A percentile compares a stretch with the other conserved stretches of the same genome.
These are phyloP conservation scores for Teratosphaeria zuluensis DNA, from an alignment of 2,329 filamentous ascomycete species.

Conservation along the genomic window DNA sequence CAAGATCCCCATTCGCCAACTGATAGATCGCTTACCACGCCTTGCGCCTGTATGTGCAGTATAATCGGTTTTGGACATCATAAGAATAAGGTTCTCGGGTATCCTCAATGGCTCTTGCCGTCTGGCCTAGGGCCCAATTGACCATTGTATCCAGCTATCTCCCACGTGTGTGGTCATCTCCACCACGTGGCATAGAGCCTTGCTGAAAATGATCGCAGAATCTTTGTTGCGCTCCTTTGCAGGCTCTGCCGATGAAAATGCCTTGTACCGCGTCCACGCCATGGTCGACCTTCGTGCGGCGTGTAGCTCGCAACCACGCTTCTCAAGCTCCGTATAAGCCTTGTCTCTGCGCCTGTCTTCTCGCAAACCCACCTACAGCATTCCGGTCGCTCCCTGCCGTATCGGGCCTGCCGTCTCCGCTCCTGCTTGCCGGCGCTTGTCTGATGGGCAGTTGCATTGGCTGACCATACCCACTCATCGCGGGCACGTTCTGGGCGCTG, in stretches of 20 bases:
- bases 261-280: not conserved
- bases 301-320: not conserved
- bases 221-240: not conserved
- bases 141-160: too few species aligned
- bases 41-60: not conserved
- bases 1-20: not conserved
- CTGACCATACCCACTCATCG: slow-evolving; percentile 14
- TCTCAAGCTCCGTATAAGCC: not conserved
- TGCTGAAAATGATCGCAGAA: not conserved
- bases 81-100: not conserved
- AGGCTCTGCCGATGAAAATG: not conserved
- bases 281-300: not conserved
- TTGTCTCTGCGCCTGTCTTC: not conserved
- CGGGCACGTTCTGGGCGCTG: slow-evolving; percentile 26
- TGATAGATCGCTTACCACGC: not conserved
- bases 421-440: slow-evolving; percentile 25
- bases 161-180: too few species aligned
- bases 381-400: slow-evolving; percentile 19
- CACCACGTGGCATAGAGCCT: not conserved
- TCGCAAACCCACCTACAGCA: slow-evolving; percentile 6
- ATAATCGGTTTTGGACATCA: not conserved
- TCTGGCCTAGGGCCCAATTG: too few species aligned
- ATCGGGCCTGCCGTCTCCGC: slow-evolving; percentile 13
- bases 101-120: not conserved
- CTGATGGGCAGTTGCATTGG: slow-evolving; percentile 37